Base-by-base conservation (phyloP, 371 early-diverging fungal species). In the Haplosporangium sp. region DNA sequence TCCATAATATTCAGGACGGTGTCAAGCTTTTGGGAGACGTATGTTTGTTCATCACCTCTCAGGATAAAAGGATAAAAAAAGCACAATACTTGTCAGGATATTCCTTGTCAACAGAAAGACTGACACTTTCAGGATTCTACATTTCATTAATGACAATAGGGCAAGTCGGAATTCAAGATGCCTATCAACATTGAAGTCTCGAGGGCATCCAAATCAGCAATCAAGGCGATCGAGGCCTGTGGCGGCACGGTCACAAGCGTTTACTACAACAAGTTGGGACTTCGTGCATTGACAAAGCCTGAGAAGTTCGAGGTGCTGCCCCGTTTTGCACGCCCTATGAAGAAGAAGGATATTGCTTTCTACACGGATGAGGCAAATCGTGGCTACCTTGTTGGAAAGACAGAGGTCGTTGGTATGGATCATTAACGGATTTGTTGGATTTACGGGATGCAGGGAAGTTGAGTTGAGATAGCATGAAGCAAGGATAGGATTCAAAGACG, bases 161-260 rank as follows among this genome's bases (percentile, higher is more conserved):
- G 93, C 47, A 82, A 86, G n/a, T 86, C 86, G 42, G 82, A 84
- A 16, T 89, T 95, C 70, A 88, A 85, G 47, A 87, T 83, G 0
- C 86, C 90, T 42, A 81, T 98, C 59, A 89, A 89, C 38, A 88
- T 98, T 55, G 95, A 95, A 75, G 95, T 97, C 13, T 91, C 95
- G 0, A 87, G 90, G 73, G 98, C 97, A 13, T 91, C 94, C 10
- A 85, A 87, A 63, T 73, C 85, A 46, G 96, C 98, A 20, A 94
- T 97, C 79, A 83, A 89, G 73, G 84, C 90, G 18, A 83, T 98
- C 56, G 98, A 98, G 74, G 85, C 83, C 38, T 85, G 88, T 1
- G 98, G 98, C 10, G 98, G 98, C 50, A 89, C 83, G 57, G 89
- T 98, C 37, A 91, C 92, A 0, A 86, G 90, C 55, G 92, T 93